Evolutionary conservation across 2,329 filamentous ascomycete species (phyloP).

Genomic region (Verticillium nubilum): DNA sequence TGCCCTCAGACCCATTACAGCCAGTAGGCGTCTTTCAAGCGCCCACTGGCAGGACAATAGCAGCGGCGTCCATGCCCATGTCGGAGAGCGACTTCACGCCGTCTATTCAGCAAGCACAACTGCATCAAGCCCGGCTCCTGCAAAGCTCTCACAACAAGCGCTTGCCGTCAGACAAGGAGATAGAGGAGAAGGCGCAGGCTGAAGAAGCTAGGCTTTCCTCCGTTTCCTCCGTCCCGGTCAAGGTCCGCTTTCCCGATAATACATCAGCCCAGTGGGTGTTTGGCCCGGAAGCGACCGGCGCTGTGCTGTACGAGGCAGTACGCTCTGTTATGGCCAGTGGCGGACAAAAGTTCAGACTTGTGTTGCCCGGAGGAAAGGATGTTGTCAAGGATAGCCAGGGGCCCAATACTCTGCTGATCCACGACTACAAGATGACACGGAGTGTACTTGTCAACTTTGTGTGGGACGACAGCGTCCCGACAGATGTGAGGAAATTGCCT

Average conservation of each 20-base stretch:
- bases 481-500: conserved; percentile 45
- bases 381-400: conserved; percentile 41
- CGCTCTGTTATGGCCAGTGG: conserved; percentile 61
- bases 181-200: conserved; percentile 63
- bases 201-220: conserved; percentile 60
- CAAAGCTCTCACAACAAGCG: conserved; percentile 64
- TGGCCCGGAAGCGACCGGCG: conserved; percentile 60
- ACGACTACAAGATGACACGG: conserved; percentile 63
- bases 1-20: conserved; percentile 28
- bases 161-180: conserved; percentile 76
- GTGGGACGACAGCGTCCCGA: conserved; percentile 63
- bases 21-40: conserved; percentile 73
- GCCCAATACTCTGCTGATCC: conserved; percentile 56
- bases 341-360: conserved; percentile 65
- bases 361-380: conserved; percentile 52
- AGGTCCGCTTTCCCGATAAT: conserved; percentile 84
- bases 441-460: conserved; percentile 70
- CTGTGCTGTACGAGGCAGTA: conserved; percentile 70
- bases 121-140: conserved; percentile 64
- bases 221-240: conserved; percentile 65
- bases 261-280: conserved; percentile 71
- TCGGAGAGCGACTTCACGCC: conserved; percentile 73
- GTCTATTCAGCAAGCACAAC: conserved; percentile 69
- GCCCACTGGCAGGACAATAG: conserved; percentile 67
- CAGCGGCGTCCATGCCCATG: conserved; percentile 62